Evolutionary conservation across 192 early-diverging fungal species (phyloP).

Genomic region (Backusella tarrabulga): DNA sequence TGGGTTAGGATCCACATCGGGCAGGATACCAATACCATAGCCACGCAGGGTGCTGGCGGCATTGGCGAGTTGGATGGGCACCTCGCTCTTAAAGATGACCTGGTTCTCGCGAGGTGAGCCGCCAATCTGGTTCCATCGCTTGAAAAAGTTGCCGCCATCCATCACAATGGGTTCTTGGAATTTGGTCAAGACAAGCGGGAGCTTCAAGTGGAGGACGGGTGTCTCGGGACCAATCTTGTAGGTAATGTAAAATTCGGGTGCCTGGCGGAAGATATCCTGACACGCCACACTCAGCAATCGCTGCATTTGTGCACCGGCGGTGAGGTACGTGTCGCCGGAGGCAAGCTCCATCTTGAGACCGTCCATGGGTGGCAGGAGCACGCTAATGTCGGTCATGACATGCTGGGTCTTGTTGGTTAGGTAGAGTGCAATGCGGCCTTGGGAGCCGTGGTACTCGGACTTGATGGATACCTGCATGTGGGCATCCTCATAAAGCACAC

Average conservation of each 20-base stretch:
- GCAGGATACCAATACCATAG: conserved; percentile 72
- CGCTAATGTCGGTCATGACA: conserved; percentile 61
- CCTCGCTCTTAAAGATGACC: conserved; percentile 55
- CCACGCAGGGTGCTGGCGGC: conserved; percentile 60
- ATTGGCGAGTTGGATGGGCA: conserved; percentile 49
- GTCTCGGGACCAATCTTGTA: conserved; percentile 59
- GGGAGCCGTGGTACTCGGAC: conserved; percentile 87
- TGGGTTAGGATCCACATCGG: conserved; percentile 85
- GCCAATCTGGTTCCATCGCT: conserved; percentile 95
- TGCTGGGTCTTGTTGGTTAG: conserved; percentile 84
- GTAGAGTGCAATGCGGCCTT: conserved; percentile 90
- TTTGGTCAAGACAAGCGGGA: conserved; percentile 83
- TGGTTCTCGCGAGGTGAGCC: conserved; percentile 83
- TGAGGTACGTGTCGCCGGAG: conserved; percentile 43
- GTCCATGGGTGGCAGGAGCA: conserved; percentile 51
- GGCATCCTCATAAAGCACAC: conserved; percentile 89
- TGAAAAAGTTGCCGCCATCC: conserved; percentile 77
- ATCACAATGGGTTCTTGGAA: conserved; percentile 87
- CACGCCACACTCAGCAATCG: conserved; percentile 85
- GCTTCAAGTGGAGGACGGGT: conserved; percentile 56
- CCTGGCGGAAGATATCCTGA: conserved; percentile 49
- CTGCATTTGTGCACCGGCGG: conserved; percentile 71
- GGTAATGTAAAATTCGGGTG: conserved; percentile 67
- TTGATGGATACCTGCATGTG: conserved; percentile 91
- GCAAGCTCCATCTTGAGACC: conserved; percentile 51